A percentile compares a stretch with the other conserved stretches of the same genome.
Evolutionary conservation across 352 stramenopile genomes (phyloP).

Genomic region (Aphanomyces astaci): DNA sequence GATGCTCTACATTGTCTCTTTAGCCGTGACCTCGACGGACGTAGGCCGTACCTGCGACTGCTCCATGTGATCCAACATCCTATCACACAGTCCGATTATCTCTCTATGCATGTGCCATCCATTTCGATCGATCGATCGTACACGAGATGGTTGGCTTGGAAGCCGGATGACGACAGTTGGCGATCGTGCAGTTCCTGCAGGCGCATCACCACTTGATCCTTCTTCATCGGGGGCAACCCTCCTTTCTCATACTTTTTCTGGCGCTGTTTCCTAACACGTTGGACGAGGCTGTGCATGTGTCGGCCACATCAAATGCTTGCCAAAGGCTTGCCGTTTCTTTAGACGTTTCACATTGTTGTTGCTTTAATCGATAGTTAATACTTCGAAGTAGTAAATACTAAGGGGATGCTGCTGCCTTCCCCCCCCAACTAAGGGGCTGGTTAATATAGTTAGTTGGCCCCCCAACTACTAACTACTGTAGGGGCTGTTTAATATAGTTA

Average conservation of each 20-base stretch:
- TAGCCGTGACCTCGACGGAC: no score
- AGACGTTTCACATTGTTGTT: neutral
- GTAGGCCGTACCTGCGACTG: conserved; percentile 5
- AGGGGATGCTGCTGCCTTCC: no score
- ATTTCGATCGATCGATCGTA: neutral
- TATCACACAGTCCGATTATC: neutral
- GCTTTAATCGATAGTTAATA: no score
- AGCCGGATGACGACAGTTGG: neutral
- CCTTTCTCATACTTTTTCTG: neutral
- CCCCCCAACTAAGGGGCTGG: no score
- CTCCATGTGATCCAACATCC: conserved; percentile 1
- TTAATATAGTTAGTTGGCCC: no score
- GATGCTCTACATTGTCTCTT: no score
- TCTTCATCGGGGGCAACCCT: neutral
- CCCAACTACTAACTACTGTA: no score
- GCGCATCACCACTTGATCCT: neutral
- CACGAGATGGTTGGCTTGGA: neutral
- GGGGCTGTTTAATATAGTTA: no score
- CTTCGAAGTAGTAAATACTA: no score
- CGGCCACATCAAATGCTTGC: no score
- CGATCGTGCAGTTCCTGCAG: neutral
- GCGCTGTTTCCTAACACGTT: neutral
- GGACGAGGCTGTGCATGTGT: neutral
- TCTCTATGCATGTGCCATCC: neutral
- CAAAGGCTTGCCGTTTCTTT: neutral